Base-by-base conservation (phyloP, 805 yeast species). In the Teunomyces stri region DNA sequence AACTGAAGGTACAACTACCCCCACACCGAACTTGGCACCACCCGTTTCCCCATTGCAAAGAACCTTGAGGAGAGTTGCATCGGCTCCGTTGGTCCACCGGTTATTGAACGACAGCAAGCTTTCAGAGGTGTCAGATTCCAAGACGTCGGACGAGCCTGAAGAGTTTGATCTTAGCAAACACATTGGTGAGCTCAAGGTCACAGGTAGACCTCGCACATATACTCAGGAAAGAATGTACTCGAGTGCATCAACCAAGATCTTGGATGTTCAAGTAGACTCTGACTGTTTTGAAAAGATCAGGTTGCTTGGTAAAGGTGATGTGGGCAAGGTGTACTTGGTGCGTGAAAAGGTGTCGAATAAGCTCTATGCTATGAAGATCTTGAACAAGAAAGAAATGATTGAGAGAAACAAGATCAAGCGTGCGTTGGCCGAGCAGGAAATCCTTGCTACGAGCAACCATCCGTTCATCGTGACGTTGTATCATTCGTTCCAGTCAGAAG, bases 381-480 rank as follows among this genome's bases (percentile, higher is more conserved):
- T 92, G 48, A 82, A 81, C 62, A 94, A 94, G 61, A 82, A 84
- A 55, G 99, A 92, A 62, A 94, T 94, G 97, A 86, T 94, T 53
- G 85, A 89, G 64, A 76, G 99, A 56, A 92, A 94, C 68, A 94
- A 94, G 62, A 89, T 92, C 57, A 92, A 94, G 61, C 77, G 99
- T 46, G 97, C 95, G 1, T 70, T 92, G 51, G 97, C 98, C 0
- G 99, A 94, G 64, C 98, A 92, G 64, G 98, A 92, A 65, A 95
- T 94, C 53, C 75, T 94, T 49, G 96, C 97, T 3, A 88, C 97
- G 2, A 85, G 92, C 30, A 90, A 91, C 62, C 98, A 95, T 66
- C 99, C 99, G 0, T 94, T 95, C 61, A 95, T 94, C 55, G 98
- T 94, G 27, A 89, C 99, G 0, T 73, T 94, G 21, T 92, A 94